Conservation (phyloP, 78 protist species). For the Emiliania huxleyi region DNA sequence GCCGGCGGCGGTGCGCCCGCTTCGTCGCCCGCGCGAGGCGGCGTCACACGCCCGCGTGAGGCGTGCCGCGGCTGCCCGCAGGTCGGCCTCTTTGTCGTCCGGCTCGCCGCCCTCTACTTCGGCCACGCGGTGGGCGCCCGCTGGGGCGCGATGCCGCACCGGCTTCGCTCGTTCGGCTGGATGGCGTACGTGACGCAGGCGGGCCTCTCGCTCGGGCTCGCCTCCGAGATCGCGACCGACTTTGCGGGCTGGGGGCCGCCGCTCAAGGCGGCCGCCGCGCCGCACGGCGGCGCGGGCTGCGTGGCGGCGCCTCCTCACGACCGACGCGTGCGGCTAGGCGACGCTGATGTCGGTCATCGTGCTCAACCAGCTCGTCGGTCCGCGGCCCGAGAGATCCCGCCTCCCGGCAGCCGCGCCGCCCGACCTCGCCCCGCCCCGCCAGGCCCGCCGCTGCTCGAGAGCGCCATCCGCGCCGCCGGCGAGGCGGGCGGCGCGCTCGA, state of each 20-base stretch:
- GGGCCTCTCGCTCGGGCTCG: slow-evolving; percentile 4
- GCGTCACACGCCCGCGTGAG: no score
- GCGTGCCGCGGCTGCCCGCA: no score
- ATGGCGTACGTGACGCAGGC: slow-evolving; percentile 5
- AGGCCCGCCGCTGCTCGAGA: neutral
- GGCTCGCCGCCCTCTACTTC: no score
- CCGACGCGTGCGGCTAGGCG: no score
- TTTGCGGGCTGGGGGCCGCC: neutral
- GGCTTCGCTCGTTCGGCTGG: neutral
- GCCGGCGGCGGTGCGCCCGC: neutral
- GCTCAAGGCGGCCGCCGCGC: no score
- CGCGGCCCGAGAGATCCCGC: no score
- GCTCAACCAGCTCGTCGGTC: slow-evolving; percentile 12
- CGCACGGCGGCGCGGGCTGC: no score
- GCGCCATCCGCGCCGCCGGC: neutral
- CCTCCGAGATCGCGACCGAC: neutral
- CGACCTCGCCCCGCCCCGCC: no score
- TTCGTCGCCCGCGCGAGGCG: neutral
- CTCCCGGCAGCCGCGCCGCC: no score
- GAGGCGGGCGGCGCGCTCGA: neutral
- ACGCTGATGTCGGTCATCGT: neutral
- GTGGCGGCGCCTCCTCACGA: no score
- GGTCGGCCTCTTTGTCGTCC: neutral
- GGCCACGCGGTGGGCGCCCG: neutral
- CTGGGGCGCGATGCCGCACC: neutral